These are phyloP conservation scores for Eragrostis nindensis DNA, from an alignment of 176 grass and related monocot species.

Conservation along the genomic window DNA sequence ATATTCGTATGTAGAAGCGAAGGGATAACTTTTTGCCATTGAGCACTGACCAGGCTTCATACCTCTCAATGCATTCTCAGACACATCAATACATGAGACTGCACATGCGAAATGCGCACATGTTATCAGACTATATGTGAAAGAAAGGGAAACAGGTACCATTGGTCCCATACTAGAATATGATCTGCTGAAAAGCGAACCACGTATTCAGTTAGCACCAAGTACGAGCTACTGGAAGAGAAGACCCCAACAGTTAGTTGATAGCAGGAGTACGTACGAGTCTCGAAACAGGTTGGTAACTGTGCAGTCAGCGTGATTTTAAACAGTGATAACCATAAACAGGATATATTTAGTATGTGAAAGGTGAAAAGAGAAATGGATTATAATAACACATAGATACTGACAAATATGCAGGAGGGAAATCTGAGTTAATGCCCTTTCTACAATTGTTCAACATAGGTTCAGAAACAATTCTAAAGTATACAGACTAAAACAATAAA, in stretches of 20 bases:
- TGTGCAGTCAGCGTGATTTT: background rate
- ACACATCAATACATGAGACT: constrained; percentile 65
- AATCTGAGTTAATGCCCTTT: background rate
- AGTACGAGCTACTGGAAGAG: background rate
- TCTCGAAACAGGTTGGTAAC: background rate
- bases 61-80: constrained; percentile 49
- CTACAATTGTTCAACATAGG: background rate
- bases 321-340: background rate
- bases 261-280: background rate
- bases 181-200: constrained; percentile 9
- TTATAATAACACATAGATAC: background rate
- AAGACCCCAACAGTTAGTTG: background rate
- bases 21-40: constrained; percentile 41
- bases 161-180: background rate
- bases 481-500: background rate
- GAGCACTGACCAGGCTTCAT: constrained; percentile 48
- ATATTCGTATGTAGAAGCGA: constrained; percentile 75
- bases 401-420: background rate
- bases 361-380: background rate
- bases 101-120: constrained; percentile 31
- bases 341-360: background rate
- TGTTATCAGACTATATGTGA: constrained; percentile 14
- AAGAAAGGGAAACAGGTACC: background rate
- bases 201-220: background rate
- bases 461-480: background rate